Base-by-base conservation (phyloP, 2,329 filamentous ascomycete genomes). In the Colletotrichum eremochloae region DNA sequence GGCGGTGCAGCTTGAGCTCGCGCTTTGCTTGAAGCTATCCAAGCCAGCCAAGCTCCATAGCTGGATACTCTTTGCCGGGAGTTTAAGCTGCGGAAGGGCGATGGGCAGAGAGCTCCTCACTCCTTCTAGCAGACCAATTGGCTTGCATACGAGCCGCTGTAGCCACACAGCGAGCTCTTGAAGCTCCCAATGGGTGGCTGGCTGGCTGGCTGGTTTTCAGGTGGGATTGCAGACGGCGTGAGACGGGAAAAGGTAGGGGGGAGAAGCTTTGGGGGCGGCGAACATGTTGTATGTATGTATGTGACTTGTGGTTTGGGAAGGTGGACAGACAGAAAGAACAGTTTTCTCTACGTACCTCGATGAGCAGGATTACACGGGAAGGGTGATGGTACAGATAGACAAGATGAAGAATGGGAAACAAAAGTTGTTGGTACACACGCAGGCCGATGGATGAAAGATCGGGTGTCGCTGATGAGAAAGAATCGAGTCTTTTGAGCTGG, bases 371-470 rank as follows among this genome's bases (percentile, higher is more conserved):
- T 52, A 70, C 60, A 72, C 70, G 29, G 48, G n/a, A 40, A 33
- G 50, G 11, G 20, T 60, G 52, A 61, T 56, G 66, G 33, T 70
- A 72, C 60, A 72, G 58, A n/a, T 58, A 48, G 42, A 55, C 82
- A 81, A 78, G 80, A 80, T 76, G 80, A 80, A 76, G 83, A 79
- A 76, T 81, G 82, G 78, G 81, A 79, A 77, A 81, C 24, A 79
- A 79, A 84, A 80, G 15, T 48, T 69, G 74, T 44, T 72, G 63
- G 48, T 75, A 71, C 71, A 71, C 71, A 75, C 68, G 63, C 64
- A 67, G 60, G 61, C 57, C 53, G 48, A 46, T 42, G 52, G 57
- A 71, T 18, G 38, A 67, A 67, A 67, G 63, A 62, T 33, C 8
- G 52, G 56, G 50, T 55, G 64, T 64, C 62, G 57, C 58, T 60